These are phyloP conservation scores for Pisolithus microcarpus DNA, from an alignment of 768 basidiomycete genomes.

Conservation along the genomic window DNA sequence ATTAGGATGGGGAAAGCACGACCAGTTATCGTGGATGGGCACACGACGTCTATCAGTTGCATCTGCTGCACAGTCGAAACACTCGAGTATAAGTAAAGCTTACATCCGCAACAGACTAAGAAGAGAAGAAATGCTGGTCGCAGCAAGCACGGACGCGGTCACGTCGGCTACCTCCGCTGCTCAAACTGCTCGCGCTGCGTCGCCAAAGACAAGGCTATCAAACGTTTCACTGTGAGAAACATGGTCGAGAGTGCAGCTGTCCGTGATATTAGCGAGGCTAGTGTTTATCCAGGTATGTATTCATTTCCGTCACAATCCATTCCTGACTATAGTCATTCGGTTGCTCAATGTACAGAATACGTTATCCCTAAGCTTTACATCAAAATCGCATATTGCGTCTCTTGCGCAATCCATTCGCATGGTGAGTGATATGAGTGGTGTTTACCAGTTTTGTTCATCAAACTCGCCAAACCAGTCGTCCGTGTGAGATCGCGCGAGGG, in stretches of 20 bases:
- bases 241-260: slow-evolving; percentile 99
- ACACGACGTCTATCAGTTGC: neutral
- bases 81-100: neutral
- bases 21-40: neutral
- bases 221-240: slow-evolving; percentile 98
- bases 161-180: slow-evolving; percentile 91
- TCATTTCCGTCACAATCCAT: neutral
- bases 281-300: slow-evolving; percentile 76
- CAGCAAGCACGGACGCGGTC: slow-evolving; percentile 99
- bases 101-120: slow-evolving; percentile 64
- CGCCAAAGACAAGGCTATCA: slow-evolving; percentile 99
- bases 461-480: slow-evolving; percentile 54
- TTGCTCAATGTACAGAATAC: slow-evolving; percentile 59
- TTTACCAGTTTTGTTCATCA: neutral
- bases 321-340: neutral
- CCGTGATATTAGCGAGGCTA: slow-evolving; percentile 93
- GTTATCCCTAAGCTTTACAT: slow-evolving; percentile 95
- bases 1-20: slow-evolving; percentile 1
- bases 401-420: slow-evolving; percentile 99
- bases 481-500: slow-evolving; percentile 96
- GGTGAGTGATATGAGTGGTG: slow-evolving; percentile 43
- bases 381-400: slow-evolving; percentile 98
- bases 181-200: slow-evolving; percentile 99
- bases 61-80: too few relatives aligned
- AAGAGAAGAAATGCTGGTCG: slow-evolving; percentile 99